These are phyloP conservation scores for Ailanthus altissimus DNA, from an alignment of 345 rosid species.

Conservation along the genomic window DNA sequence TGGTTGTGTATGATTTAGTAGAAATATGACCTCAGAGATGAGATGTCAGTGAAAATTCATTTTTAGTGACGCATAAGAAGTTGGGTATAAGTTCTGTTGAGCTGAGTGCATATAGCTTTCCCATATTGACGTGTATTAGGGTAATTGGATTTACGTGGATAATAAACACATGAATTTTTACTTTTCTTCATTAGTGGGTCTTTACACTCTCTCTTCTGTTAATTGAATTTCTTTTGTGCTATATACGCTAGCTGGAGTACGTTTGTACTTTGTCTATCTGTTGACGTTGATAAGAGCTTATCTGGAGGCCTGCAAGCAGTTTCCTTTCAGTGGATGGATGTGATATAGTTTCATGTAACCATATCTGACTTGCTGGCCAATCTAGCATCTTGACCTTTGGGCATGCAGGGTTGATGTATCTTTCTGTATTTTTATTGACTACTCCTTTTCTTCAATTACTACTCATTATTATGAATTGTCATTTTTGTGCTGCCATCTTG, in stretches of 20 bases:
- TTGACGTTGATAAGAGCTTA: constrained; percentile 21
- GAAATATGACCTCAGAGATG: constrained; percentile 18
- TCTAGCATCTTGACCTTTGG: constrained; percentile 3
- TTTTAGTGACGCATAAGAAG: background rate
- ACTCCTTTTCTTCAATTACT: background rate
- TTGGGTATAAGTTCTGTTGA: constrained; percentile 2
- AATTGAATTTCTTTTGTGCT: constrained; percentile 12
- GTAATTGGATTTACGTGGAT: constrained; percentile 2
- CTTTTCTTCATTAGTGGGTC: constrained; percentile 15
- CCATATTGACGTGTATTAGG: background rate
- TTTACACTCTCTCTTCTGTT: constrained; percentile 16
- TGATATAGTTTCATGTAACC: constrained; percentile 9
- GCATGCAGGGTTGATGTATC: constrained; percentile 1
- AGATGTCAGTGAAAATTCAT: constrained; percentile 3
- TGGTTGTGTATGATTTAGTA: constrained; percentile 19
- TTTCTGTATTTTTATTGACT: constrained; percentile 25
- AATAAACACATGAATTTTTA: constrained; percentile 5
- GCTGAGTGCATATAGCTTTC: constrained; percentile 7
- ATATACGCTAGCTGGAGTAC: constrained; percentile 13
- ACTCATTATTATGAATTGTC: background rate
- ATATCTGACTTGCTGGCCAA: constrained; percentile 12
- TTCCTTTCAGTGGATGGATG: constrained; percentile 8
- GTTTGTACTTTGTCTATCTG: constrained; percentile 14
- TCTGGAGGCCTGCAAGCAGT: constrained; percentile 10
- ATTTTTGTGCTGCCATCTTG: constrained; percentile 5